Conservation (phyloP, 2,329 filamentous ascomycete species). For the Ilyonectria destructans region DNA sequence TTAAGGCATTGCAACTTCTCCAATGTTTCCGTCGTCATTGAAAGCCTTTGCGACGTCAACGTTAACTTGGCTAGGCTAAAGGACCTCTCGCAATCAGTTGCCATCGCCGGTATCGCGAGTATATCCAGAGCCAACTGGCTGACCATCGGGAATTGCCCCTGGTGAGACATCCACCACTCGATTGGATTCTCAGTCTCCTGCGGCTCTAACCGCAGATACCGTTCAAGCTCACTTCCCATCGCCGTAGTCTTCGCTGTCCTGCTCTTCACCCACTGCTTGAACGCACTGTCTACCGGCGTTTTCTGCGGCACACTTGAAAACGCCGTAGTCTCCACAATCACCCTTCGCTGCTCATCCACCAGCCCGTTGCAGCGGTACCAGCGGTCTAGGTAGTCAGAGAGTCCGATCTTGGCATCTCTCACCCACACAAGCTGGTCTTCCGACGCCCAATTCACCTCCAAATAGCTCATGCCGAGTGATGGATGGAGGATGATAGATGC, state of each 20-base stretch:
- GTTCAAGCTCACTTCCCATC: too few species aligned
- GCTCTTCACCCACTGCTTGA: background rate
- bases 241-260: background rate
- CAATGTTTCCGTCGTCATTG: constrained; percentile 7
- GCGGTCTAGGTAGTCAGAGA: too few species aligned
- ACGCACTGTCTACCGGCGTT: background rate
- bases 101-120: constrained; percentile 2
- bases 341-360: background rate
- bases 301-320: background rate
- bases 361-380: background rate
- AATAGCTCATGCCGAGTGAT: constrained; percentile 2
- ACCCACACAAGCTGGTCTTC: constrained; percentile 2
- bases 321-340: background rate
- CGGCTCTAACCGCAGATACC: constrained; percentile 22
- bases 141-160: background rate
- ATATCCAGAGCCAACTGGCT: constrained; percentile 18
- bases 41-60: background rate
- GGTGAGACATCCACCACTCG: constrained; percentile 24
- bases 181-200: constrained; percentile 26
- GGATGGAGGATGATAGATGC: constrained; percentile 1
- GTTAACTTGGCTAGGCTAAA: background rate
- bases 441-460: constrained; percentile 7
- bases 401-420: too few species aligned
- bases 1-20: too few species aligned
- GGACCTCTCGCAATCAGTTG: background rate